Conservation (phyloP, 345 rosid species). For the Aegle marmelos region DNA sequence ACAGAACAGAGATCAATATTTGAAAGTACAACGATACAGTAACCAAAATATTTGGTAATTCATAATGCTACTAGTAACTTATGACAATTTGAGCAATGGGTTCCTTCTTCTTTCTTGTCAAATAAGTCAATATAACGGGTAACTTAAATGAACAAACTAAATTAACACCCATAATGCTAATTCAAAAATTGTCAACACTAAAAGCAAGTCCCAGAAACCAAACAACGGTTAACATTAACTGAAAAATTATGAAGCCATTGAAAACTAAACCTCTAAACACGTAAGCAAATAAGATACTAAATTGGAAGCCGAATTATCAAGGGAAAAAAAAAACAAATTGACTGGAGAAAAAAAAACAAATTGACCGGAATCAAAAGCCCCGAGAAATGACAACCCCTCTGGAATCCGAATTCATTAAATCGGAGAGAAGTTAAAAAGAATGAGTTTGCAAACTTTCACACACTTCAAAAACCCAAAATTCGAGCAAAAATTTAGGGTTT, state of each 20-base stretch:
- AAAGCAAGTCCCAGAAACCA: slow-evolving; percentile 3
- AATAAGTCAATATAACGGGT: neutral
- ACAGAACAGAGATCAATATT: neutral
- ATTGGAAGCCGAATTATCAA: neutral
- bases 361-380: too few species aligned
- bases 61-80: neutral
- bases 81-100: neutral
- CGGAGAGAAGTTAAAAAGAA: neutral
- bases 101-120: neutral
- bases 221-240: neutral
- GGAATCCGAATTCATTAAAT: neutral
- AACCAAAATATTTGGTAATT: neutral
- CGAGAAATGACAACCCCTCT: neutral
- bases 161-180: neutral
- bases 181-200: neutral
- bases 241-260: neutral
- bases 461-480: slow-evolving; percentile 21
- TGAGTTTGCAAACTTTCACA: neutral
- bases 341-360: neutral
- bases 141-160: neutral
- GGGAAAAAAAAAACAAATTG: neutral
- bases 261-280: neutral
- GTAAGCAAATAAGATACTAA: neutral
- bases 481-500: slow-evolving; percentile 7
- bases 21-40: neutral